phyloP scores from a whole-genome alignment of 306 rosid species.

The Castanospermum australe region DNA sequence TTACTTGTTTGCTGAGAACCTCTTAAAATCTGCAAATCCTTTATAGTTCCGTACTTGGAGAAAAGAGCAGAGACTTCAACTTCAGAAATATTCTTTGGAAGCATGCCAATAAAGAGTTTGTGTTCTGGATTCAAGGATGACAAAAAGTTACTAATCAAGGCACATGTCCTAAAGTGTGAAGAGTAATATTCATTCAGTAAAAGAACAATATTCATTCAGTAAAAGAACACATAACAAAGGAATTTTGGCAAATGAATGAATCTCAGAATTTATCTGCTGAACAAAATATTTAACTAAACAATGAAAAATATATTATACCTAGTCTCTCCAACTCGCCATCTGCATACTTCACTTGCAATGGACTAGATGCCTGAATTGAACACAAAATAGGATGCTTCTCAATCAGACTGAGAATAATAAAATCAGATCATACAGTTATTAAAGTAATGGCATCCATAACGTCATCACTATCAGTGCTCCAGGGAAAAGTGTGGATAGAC shows the following conservation, averaged over 20 bases:
- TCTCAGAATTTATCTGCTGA: conserved; percentile 10
- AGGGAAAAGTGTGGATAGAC: not conserved
- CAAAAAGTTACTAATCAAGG: conserved; percentile 17
- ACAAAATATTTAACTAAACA: conserved; percentile 23
- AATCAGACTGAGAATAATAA: conserved; percentile 32
- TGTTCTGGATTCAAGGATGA: conserved; percentile 63
- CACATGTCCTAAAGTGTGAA: not conserved
- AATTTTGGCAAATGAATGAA: conserved; percentile 22
- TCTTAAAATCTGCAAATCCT: conserved; percentile 90
- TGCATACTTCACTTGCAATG: conserved; percentile 99
- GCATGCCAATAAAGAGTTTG: conserved; percentile 97
- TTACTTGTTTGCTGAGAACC: conserved; percentile 97
- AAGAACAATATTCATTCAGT: conserved; percentile 1
- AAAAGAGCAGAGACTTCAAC: conserved; percentile 76
- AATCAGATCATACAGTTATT: conserved; percentile 16
- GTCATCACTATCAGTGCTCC: not conserved
- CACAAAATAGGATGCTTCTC: conserved; percentile 30
- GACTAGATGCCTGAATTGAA: conserved; percentile 92
- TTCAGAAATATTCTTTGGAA: conserved; percentile 92
- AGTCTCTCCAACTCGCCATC: conserved; percentile 99
- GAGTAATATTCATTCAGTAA: not conserved
- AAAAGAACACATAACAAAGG: conserved; percentile 2
- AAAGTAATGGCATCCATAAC: conserved; percentile 17
- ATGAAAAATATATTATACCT: conserved; percentile 55
- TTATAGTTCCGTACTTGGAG: conserved; percentile 71